Percentiles rank a stretch among this genome's conserved stretches.
These are phyloP conservation scores for Aspergillus proliferans DNA, from an alignment of 2,329 filamentous ascomycete species.

Conservation along the genomic window DNA sequence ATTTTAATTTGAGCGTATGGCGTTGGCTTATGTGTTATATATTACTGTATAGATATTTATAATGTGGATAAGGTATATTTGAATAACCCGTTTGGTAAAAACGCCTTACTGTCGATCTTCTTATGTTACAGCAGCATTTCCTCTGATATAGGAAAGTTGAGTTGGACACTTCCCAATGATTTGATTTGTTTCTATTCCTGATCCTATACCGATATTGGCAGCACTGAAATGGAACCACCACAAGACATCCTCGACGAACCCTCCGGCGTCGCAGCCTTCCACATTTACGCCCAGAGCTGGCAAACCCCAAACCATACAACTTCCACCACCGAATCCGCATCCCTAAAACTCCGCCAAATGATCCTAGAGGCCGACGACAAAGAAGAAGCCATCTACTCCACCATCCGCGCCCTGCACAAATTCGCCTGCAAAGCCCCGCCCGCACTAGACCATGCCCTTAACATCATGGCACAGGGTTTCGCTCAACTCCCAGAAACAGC, in stretches of 20 bases:
- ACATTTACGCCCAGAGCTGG: not conserved
- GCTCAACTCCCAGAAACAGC: not conserved
- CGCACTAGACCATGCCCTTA: not conserved
- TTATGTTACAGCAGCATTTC: not conserved
- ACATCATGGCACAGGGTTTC: not conserved
- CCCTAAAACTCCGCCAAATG: not conserved
- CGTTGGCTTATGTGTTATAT: slow-evolving; percentile 5
- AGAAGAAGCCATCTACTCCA: not conserved
- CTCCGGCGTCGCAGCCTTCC: not conserved
- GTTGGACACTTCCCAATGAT: not conserved
- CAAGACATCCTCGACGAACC: not conserved
- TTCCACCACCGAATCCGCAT: not conserved
- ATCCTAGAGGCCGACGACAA: not conserved
- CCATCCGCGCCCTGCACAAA: not conserved
- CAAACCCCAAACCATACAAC: not conserved
- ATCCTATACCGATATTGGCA: not conserved
- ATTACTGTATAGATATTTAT: not conserved
- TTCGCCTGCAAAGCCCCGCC: not conserved
- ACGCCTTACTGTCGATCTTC: not conserved
- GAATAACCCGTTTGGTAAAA: too few relatives aligned
- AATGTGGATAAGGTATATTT: too few relatives aligned
- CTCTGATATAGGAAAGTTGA: not conserved
- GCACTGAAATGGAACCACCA: not conserved
- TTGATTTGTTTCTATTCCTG: not conserved
- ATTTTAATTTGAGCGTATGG: slow-evolving; percentile 6